Conservation (phyloP, 345 rosid species). For the Kernera saxatilis region DNA sequence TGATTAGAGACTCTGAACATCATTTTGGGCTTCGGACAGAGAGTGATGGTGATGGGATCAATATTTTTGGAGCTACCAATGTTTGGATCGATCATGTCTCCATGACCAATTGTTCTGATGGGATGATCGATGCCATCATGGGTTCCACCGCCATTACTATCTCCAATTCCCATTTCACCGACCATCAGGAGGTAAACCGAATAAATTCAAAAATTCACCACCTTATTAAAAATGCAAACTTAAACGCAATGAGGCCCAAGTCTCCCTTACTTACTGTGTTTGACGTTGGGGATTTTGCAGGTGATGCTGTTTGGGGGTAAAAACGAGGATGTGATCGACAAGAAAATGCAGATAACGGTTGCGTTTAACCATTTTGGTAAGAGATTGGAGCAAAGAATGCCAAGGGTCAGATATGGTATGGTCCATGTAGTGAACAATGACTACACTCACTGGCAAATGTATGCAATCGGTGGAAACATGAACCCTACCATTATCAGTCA, state of each 20-base stretch:
- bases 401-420: slow-evolving; percentile 53
- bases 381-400: slow-evolving; percentile 40
- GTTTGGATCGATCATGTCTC: slow-evolving; percentile 73
- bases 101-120: slow-evolving; percentile 51
- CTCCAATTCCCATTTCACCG: slow-evolving; percentile 63
- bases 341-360: slow-evolving; percentile 62
- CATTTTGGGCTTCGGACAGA: slow-evolving; percentile 49
- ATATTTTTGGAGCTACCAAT: slow-evolving; percentile 46
- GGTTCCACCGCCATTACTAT: slow-evolving; percentile 64
- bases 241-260: not conserved
- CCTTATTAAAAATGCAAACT: too few relatives aligned
- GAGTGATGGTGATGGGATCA: slow-evolving; percentile 72
- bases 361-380: slow-evolving; percentile 69
- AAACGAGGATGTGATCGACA: slow-evolving; percentile 32
- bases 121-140: slow-evolving; percentile 51
- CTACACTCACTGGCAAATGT: slow-evolving; percentile 73
- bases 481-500: slow-evolving; percentile 67
- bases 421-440: slow-evolving; percentile 78
- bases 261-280: not conserved
- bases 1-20: slow-evolving; percentile 52
- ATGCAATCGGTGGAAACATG: slow-evolving; percentile 66
- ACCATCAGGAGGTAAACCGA: slow-evolving; percentile 61
- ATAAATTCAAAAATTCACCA: too few relatives aligned
- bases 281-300: slow-evolving; percentile 23
- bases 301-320: slow-evolving; percentile 68